Percentiles rank a stretch among this genome's conserved stretches.
Evolutionary conservation across 306 rosid genomes (phyloP).

Genomic region (Coriaria nepalensis): DNA sequence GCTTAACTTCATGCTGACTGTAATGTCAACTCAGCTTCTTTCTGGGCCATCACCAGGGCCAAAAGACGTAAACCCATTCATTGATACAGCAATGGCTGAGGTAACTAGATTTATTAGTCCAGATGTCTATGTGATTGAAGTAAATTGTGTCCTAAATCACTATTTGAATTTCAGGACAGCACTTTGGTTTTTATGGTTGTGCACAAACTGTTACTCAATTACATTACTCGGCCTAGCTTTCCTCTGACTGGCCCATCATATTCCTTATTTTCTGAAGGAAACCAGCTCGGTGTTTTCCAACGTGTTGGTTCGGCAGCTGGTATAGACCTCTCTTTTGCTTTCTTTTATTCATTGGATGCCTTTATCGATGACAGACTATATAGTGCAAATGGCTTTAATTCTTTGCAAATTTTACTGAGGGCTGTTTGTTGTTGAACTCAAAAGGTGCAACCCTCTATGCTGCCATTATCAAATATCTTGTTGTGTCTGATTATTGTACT

Average conservation of each 20-base stretch:
- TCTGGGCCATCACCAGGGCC: conserved; percentile 92
- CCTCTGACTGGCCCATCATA: conserved; percentile 47
- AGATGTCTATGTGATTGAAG: conserved; percentile 8
- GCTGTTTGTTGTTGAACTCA: too few species aligned
- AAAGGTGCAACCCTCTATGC: too few species aligned
- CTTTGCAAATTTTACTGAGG: too few species aligned
- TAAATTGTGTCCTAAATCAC: conserved; percentile 15
- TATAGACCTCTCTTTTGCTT: conserved; percentile 17
- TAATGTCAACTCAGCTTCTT: conserved; percentile 95
- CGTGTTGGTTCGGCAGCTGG: conserved; percentile 98
- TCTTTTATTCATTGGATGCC: background rate
- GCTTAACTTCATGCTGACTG: conserved; percentile 83
- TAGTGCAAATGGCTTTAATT: too few species aligned
- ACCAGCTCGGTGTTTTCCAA: conserved; percentile 79
- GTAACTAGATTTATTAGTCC: conserved; percentile 31
- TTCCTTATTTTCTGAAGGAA: conserved; percentile 61
- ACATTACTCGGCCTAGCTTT: conserved; percentile 37
- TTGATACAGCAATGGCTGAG: conserved; percentile 91
- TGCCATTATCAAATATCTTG: too few species aligned
- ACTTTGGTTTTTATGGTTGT: conserved; percentile 58
- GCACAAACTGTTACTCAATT: conserved; percentile 55
- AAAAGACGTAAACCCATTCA: conserved; percentile 71
- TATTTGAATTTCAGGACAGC: conserved; percentile 58
- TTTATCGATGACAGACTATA: too few species aligned
- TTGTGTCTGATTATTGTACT: too few species aligned